phyloP scores from a whole-genome alignment of 805 yeast species.

The Maudiozyma bulderi region DNA sequence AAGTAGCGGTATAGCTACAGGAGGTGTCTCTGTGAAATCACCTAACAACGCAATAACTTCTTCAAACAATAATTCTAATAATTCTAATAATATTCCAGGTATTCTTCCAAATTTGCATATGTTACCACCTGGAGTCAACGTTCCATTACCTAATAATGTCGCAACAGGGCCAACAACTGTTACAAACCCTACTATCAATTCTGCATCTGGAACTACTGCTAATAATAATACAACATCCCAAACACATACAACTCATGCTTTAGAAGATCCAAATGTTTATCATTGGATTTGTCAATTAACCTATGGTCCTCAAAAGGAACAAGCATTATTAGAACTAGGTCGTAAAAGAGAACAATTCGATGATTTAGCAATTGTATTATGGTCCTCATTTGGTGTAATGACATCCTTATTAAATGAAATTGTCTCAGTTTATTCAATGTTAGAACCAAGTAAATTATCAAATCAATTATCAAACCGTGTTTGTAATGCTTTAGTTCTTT shows the following conservation, averaged over 20 bases:
- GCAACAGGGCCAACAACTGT: background rate
- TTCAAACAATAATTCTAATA: background rate
- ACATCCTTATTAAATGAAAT: slow-evolving; percentile 84
- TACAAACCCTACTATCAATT: background rate
- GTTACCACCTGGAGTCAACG: background rate
- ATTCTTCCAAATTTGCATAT: background rate
- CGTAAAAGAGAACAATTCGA: slow-evolving; percentile 92
- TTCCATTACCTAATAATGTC: background rate
- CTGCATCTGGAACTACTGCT: background rate
- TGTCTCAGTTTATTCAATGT: slow-evolving; percentile 77
- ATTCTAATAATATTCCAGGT: background rate
- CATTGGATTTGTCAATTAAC: slow-evolving; percentile 86
- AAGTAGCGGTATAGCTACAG: too few species aligned
- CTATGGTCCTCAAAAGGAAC: slow-evolving; percentile 84
- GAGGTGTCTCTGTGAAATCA: too few species aligned
- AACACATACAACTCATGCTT: slow-evolving; percentile 29
- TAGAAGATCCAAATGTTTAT: slow-evolving; percentile 74
- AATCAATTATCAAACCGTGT: slow-evolving; percentile 87
- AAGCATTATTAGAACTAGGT: slow-evolving; percentile 85
- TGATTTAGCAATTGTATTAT: slow-evolving; percentile 81
- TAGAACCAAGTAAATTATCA: slow-evolving; percentile 77
- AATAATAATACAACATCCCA: background rate
- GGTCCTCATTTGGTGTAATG: slow-evolving; percentile 97
- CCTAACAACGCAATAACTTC: too few species aligned
- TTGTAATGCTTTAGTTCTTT: slow-evolving; percentile 86